phyloP scores from a whole-genome alignment of 192 early-diverging fungal species.

The Coemansia sp. region DNA sequence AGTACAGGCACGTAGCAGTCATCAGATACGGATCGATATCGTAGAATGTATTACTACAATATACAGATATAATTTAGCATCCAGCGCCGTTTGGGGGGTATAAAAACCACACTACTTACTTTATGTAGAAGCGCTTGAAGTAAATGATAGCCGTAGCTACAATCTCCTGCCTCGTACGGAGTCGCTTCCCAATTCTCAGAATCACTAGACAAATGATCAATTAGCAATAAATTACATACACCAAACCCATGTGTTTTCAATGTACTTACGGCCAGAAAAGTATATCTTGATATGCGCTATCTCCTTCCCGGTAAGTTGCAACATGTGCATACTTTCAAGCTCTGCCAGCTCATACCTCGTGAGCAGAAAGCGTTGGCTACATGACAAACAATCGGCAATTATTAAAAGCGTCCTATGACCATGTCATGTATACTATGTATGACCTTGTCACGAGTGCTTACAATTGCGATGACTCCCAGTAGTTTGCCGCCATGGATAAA shows the following conservation, averaged over 20 bases:
- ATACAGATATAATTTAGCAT: neutral
- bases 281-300: constrained; percentile 34
- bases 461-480: constrained; percentile 55
- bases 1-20: constrained; percentile 76
- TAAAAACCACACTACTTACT: constrained; percentile 55
- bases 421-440: neutral
- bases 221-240: neutral
- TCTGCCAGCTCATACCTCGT: constrained; percentile 45
- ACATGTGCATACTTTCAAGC: constrained; percentile 21
- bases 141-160: constrained; percentile 83
- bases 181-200: constrained; percentile 66
- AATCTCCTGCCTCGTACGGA: constrained; percentile 78
- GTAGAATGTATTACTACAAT: constrained; percentile 61
- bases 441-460: constrained; percentile 9
- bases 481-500: constrained; percentile 45
- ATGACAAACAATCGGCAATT: neutral
- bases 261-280: constrained; percentile 37
- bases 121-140: constrained; percentile 88
- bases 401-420: neutral
- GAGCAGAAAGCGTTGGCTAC: constrained; percentile 49
- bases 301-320: constrained; percentile 25
- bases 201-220: constrained; percentile 61
- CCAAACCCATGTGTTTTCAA: neutral
- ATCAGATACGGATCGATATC: constrained; percentile 80
- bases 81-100: neutral